These are phyloP conservation scores for Polyporus tsugae DNA, from an alignment of 1,284 basidiomycete genomes.

Conservation along the genomic window DNA sequence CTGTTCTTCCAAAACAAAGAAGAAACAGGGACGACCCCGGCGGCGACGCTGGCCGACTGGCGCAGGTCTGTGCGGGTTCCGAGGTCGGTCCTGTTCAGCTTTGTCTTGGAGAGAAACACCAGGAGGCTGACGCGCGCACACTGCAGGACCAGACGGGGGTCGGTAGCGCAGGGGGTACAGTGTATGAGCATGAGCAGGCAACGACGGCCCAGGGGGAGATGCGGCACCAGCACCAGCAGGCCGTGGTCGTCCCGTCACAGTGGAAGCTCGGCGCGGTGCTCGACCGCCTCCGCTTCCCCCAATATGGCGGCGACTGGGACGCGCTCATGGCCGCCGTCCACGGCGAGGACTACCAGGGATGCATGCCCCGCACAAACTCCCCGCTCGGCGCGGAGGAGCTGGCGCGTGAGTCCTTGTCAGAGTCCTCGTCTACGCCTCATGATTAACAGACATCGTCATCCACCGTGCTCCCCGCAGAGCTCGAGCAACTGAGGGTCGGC, in stretches of 20 bases:
- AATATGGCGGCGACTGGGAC: slow-evolving; percentile 19
- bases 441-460: slow-evolving; percentile 5
- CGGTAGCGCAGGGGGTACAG: not conserved
- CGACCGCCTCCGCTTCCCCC: slow-evolving; percentile 22
- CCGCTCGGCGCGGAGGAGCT: slow-evolving; percentile 21
- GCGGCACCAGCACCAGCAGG: slow-evolving; percentile 8
- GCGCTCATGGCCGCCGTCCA: slow-evolving; percentile 9
- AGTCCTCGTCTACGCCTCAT: not conserved
- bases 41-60: slow-evolving; percentile 33
- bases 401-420: slow-evolving; percentile 14
- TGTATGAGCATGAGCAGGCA: no score
- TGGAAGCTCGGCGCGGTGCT: slow-evolving; percentile 26
- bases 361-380: slow-evolving; percentile 15
- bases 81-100: slow-evolving; percentile 36
- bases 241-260: slow-evolving; percentile 23
- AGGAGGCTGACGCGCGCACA: slow-evolving; percentile 15
- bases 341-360: slow-evolving; percentile 10
- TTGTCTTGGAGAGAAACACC: slow-evolving; percentile 31
- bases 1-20: slow-evolving; percentile 39
- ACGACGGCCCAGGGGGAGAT: not conserved
- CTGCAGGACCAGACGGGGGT: slow-evolving; percentile 9
- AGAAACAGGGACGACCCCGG: slow-evolving; percentile 39
- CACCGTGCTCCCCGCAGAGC: not conserved
- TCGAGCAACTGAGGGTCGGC: slow-evolving; percentile 11
- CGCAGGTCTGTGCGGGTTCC: slow-evolving; percentile 23